Conservation (phyloP, 2,329 filamentous ascomycete genomes). For the Pseudocercospora pini-densiflorae region DNA sequence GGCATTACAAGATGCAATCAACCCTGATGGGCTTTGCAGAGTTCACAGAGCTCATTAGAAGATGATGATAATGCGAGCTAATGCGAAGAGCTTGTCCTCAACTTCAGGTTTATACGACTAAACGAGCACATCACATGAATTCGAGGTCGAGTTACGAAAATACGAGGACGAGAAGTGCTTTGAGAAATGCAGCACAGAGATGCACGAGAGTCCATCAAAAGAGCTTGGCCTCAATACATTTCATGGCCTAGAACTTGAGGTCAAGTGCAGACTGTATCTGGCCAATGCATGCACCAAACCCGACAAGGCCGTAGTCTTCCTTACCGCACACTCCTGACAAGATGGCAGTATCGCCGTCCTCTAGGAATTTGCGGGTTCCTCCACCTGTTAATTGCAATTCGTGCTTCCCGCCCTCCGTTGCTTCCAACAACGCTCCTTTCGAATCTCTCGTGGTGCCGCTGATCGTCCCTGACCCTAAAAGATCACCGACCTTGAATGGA, state of each 20-base stretch:
- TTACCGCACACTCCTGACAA: conserved; percentile 68
- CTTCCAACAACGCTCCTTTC: conserved; percentile 73
- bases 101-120: background rate
- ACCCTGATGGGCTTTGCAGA: background rate
- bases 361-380: conserved; percentile 71
- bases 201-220: background rate
- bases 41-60: background rate
- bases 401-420: conserved; percentile 70
- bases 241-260: conserved; percentile 17
- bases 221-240: background rate
- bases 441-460: conserved; percentile 63
- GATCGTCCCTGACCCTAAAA: conserved; percentile 81
- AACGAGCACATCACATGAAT: background rate
- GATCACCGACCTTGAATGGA: conserved; percentile 72
- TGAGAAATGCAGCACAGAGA: background rate
- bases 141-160: background rate
- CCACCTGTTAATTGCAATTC: conserved; percentile 65
- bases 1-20: background rate
- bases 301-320: conserved; percentile 68
- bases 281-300: conserved; percentile 75
- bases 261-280: conserved; percentile 56
- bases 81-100: background rate
- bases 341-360: conserved; percentile 73
- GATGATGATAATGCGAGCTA: background rate
- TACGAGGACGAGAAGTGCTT: background rate